Evolutionary conservation across 345 rosid species (phyloP).

Genomic region (Abelmoschus esculentus): DNA sequence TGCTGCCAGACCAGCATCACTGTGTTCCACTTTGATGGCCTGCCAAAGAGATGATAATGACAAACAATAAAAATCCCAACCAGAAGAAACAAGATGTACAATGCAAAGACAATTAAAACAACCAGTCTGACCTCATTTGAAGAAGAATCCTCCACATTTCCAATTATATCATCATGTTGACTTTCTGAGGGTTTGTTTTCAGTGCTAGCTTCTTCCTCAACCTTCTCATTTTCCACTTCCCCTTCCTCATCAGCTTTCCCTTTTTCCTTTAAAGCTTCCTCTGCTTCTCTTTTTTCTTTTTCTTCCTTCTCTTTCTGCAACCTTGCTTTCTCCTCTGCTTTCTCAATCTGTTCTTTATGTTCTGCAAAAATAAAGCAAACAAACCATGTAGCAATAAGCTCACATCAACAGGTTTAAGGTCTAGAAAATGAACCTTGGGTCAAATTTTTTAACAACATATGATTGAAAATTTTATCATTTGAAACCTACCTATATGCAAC

Average conservation of each 20-base stretch:
- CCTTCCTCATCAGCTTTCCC: slow-evolving; percentile 30
- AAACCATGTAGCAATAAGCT: not conserved
- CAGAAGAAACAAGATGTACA: not conserved
- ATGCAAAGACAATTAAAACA: not conserved
- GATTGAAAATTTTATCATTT: not conserved
- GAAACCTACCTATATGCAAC: not conserved
- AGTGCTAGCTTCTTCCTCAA: slow-evolving; percentile 19
- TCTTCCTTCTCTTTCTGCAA: slow-evolving; percentile 71
- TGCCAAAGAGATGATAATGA: slow-evolving; percentile 4
- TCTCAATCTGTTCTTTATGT: slow-evolving; percentile 77
- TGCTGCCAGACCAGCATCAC: slow-evolving; percentile 26
- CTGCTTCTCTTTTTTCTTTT: slow-evolving; percentile 63
- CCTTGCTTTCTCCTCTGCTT: slow-evolving; percentile 67
- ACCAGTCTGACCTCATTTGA: slow-evolving; percentile 45
- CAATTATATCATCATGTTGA: slow-evolving; percentile 34
- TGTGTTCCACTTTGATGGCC: slow-evolving; percentile 19
- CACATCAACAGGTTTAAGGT: not conserved
- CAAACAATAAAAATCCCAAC: slow-evolving; percentile 5
- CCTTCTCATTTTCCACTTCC: slow-evolving; percentile 26
- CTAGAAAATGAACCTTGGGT: not conserved
- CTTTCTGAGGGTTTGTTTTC: slow-evolving; percentile 28
- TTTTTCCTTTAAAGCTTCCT: slow-evolving; percentile 35
- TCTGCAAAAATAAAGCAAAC: slow-evolving; percentile 30
- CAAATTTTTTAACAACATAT: not conserved
- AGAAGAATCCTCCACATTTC: slow-evolving; percentile 43